Base-by-base conservation (phyloP, 2,329 filamentous ascomycete species). In the Xylaria multiplex region DNA sequence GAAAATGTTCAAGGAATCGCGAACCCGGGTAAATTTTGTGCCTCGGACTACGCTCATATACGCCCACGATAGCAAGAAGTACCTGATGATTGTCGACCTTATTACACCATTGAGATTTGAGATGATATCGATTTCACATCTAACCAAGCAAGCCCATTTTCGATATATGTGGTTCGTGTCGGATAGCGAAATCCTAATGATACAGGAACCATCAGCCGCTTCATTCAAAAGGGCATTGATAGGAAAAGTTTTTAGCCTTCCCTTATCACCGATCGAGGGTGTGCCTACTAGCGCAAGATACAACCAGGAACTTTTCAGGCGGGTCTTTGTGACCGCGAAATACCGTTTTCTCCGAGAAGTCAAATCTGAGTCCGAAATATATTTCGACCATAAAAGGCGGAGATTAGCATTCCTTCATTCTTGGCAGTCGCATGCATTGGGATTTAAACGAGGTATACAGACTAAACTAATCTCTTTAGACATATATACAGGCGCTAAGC, bases 1-100 rank as follows among this genome's bases (percentile, higher is more conserved):
- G 35, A 24, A 9, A 2, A 13, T 32, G 13, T 50, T 53, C n/a
- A n/a, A n/a, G n/a, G n/a, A n/a, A n/a, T n/a, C n/a, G n/a, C n/a
- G n/a, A n/a, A n/a, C n/a, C n/a, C n/a, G n/a, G n/a, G n/a, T n/a
- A n/a, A n/a, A n/a, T n/a, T 49, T 45, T 27, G 13, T 52, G 13
- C 46, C 43, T 6, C 13, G 35, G 37, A 27, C 60, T 35, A 62
- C 27, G n/a, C 60, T 62, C 4, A 14, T 62, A 9, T 62, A 50
- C 4, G 45, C 45, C 2, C 1, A 2, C 3, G 24, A 45, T 19
- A 1, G 0, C 9, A 32, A 16, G 22, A 43, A 13, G 49, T 11
- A 6, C 14, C 2, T 56, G 14, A 32, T 24, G 30, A 24, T 56
- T 19, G 32, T 56, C 16, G 52, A 62, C n/a, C 32, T 62, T 19